These are phyloP conservation scores for Hyaloscypha bicolor DNA, from an alignment of 495 filamentous ascomycete species.

Conservation along the genomic window DNA sequence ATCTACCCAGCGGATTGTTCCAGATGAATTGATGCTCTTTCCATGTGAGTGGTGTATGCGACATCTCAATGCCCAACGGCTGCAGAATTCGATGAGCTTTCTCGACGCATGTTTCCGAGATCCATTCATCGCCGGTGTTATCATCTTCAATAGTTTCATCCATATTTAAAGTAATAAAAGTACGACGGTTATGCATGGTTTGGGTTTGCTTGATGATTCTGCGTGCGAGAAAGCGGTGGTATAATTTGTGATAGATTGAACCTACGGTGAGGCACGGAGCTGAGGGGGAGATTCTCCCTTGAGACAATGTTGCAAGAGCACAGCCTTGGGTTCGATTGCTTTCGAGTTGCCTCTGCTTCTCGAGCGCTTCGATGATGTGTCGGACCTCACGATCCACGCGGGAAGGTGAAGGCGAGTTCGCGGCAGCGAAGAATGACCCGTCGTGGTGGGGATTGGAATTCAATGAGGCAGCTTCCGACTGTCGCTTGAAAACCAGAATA, in stretches of 20 bases:
- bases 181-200: neutral
- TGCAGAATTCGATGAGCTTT: neutral
- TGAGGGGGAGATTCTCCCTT: neutral
- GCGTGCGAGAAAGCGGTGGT: neutral
- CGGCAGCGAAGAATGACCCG: neutral
- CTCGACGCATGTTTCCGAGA: neutral
- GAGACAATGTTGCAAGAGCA: no score
- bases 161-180: neutral
- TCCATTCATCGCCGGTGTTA: neutral
- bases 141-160: neutral
- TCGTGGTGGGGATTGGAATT: neutral
- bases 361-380: neutral
- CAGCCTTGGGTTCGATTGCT: neutral
- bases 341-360: neutral
- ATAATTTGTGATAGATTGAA: neutral
- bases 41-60: neutral
- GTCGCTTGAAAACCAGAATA: neutral
- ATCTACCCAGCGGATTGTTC: neutral
- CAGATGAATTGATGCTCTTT: neutral
- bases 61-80: neutral
- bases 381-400: neutral
- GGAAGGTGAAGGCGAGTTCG: neutral
- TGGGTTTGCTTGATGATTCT: neutral
- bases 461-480: neutral
- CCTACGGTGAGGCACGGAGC: neutral